These are phyloP conservation scores for Phaeophleospora eucalypticola DNA, from an alignment of 2,329 filamentous ascomycete genomes.

Conservation along the genomic window DNA sequence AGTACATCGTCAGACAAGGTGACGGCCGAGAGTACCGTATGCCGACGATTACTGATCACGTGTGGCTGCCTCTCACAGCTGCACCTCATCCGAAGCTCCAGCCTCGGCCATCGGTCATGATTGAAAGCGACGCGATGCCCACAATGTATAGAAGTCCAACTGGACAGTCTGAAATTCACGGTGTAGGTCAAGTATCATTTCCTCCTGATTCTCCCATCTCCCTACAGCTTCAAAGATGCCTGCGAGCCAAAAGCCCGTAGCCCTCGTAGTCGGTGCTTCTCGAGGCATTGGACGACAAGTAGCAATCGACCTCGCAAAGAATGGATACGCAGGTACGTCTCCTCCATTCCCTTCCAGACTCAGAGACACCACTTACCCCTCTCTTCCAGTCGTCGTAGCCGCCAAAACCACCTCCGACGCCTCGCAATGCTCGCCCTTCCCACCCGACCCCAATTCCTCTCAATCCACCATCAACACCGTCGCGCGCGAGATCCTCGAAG, in stretches of 20 bases:
- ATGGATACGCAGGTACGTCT: slow-evolving; percentile 64
- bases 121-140: too few relatives aligned
- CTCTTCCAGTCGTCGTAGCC: slow-evolving; percentile 62
- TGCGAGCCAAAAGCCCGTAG: slow-evolving; percentile 17
- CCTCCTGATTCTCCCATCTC: background rate
- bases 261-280: slow-evolving; percentile 30
- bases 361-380: background rate
- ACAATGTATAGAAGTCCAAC: background rate
- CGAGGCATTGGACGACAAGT: slow-evolving; percentile 77
- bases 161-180: background rate
- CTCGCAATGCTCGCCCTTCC: slow-evolving; percentile 54
- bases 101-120: background rate
- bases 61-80: background rate
- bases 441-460: slow-evolving; percentile 70
- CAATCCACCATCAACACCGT: slow-evolving; percentile 78
- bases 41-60: background rate
- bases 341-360: background rate
- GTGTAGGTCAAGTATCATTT: too few relatives aligned
- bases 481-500: slow-evolving; percentile 63
- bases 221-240: background rate
- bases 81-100: background rate
- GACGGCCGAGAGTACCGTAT: background rate
- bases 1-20: too few relatives aligned
- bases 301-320: slow-evolving; percentile 68
- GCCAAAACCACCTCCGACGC: slow-evolving; percentile 71